phyloP scores from a whole-genome alignment of 139 green algal species.

The Volvox reticuliferus region DNA sequence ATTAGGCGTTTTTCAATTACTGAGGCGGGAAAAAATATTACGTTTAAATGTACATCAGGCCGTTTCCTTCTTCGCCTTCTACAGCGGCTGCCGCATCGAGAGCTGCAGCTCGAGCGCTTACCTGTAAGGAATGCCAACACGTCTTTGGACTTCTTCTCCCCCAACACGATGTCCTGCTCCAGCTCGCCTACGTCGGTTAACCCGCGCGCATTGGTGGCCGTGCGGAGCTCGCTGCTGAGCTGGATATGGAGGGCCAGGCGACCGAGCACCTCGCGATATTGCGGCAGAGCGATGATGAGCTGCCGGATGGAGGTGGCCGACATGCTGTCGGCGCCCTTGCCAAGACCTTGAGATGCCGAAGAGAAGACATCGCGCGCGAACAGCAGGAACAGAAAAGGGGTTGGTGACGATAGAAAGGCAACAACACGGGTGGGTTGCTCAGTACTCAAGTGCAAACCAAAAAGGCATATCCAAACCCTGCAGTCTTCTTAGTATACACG shows the following conservation, averaged over 20 bases:
- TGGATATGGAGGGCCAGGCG: slow-evolving; percentile 90
- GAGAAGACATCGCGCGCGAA: too few relatives aligned
- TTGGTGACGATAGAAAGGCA: too few relatives aligned
- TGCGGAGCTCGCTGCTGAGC: slow-evolving; percentile 83
- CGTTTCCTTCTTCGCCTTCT: not conserved
- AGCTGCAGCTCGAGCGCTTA: not conserved
- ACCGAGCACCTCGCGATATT: slow-evolving; percentile 90
- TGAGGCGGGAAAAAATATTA: too few relatives aligned
- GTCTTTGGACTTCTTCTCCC: slow-evolving; percentile 93
- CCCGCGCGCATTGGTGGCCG: slow-evolving; percentile 67
- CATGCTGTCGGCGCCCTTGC: slow-evolving; percentile 42
- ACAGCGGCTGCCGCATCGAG: not conserved
- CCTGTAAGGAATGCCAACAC: slow-evolving; percentile 83
- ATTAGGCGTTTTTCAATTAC: too few relatives aligned
- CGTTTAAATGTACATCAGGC: not conserved
- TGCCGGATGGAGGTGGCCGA: slow-evolving; percentile 68
- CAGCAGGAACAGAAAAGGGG: too few relatives aligned
- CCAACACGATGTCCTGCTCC: slow-evolving; percentile 97
- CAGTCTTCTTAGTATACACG: too few relatives aligned
- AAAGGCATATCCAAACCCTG: too few relatives aligned
- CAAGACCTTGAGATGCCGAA: not conserved
- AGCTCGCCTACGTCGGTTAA: slow-evolving; percentile 90
- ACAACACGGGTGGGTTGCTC: too few relatives aligned
- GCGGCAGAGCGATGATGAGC: slow-evolving; percentile 85
- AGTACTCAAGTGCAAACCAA: too few relatives aligned